Base-by-base conservation (phyloP, 192 early-diverging fungal species). In the Lobosporangium transversale region DNA sequence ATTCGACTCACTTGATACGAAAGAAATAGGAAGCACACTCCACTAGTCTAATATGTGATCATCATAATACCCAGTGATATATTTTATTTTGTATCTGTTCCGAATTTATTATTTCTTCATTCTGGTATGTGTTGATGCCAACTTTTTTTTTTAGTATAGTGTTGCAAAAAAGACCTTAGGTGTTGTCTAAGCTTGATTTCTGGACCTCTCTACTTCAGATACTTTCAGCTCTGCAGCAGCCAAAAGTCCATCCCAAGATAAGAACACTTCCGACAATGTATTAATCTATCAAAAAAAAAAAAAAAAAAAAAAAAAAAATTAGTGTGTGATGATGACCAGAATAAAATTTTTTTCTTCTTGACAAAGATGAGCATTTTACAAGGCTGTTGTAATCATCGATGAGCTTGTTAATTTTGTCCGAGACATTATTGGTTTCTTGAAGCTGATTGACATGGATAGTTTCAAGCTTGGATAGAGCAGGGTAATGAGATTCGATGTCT, bases 201-300 rank as follows among this genome's bases (percentile, higher is more conserved):
- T 66, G 1, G 52, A 49, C 18, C 57, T 54, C 43, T 75, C 70
- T 6, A 66, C 62, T 27, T 75, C 70, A 4, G 70, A 31, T n/a
- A 75, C 62, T 32, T 66, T 75, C 24, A 36, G 20, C 58, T 75
- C 70, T 9, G 70, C 70, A 11, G 63, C 70, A 12, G 70, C 55
- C 58, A 75, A 50, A 1, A 75, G 57, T 15, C 62, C 58, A 49
- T 75, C 70, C 70, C 70, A 75, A 3, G 70, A 75, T 14, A 75
- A 30, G 36, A 75, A 75, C 3, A 75, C 63, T 43, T 75, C 70
- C 4, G 70, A 75, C 43, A 75, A 30, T 1, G 70, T 75, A 24
- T 66, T 75, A 58, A 75, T 75, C 70, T 75, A 73, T 43, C 45
- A 7, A 56, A 20, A 33, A 55, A 33, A 10, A 40, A 40, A 40